Percentiles rank a stretch among this genome's conserved stretches.
Evolutionary conservation across 805 yeast species (phyloP).

Genomic region (Ogataea thermomethanolica): DNA sequence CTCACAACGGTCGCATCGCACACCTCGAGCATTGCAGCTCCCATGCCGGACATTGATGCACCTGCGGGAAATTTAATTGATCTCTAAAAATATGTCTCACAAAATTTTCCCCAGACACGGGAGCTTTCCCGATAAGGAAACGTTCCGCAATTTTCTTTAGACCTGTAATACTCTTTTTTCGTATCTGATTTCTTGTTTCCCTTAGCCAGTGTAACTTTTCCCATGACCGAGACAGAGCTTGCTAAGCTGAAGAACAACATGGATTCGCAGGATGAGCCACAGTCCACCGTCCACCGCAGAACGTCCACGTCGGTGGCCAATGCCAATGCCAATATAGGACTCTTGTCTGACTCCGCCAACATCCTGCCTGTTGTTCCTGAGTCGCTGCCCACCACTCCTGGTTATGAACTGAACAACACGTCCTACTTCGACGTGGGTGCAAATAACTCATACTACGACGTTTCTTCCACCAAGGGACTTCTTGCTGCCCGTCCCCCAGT

Average conservation of each 20-base stretch:
- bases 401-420: constrained; percentile 29
- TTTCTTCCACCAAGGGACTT: constrained; percentile 7
- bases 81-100: constrained; percentile 1
- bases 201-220: not conserved
- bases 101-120: constrained; percentile 7
- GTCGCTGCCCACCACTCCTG: constrained; percentile 41
- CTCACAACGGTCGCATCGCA: constrained; percentile 1
- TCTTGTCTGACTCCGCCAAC: constrained; percentile 7
- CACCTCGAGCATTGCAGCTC: not conserved
- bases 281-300: constrained; percentile 5
- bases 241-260: not conserved
- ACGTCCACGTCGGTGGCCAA: constrained; percentile 7
- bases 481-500: constrained; percentile 16
- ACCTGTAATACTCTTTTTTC: constrained; percentile 4
- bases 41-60: not conserved
- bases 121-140: constrained; percentile 7
- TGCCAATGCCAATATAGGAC: not conserved
- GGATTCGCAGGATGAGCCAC: not conserved
- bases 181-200: not conserved
- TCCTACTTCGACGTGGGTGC: not conserved
- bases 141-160: constrained; percentile 5
- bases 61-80: constrained; percentile 3
- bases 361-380: constrained; percentile 40
- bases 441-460: constrained; percentile 21
- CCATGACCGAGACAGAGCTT: not conserved